phyloP scores from a whole-genome alignment of 2,329 filamentous ascomycete species.

The Knufia fluminis region DNA sequence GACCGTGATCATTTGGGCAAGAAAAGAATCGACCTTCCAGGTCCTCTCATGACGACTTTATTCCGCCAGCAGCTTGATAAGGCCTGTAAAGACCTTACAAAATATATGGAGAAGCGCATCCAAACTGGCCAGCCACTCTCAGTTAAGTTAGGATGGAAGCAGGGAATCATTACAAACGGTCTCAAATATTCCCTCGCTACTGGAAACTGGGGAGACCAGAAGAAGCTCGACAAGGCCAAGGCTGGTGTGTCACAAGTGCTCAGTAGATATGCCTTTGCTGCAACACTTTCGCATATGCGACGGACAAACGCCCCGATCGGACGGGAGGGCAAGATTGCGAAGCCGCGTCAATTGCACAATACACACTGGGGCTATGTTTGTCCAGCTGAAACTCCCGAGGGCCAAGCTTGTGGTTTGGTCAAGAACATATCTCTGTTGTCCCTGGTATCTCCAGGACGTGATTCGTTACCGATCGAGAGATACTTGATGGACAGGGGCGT shows the following conservation, averaged over 20 bases:
- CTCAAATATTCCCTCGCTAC: slow-evolving; percentile 95
- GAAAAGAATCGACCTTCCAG: slow-evolving; percentile 92
- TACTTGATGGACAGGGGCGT: slow-evolving; percentile 87
- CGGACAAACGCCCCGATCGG: slow-evolving; percentile 97
- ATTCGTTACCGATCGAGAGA: slow-evolving; percentile 79
- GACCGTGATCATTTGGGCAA: slow-evolving; percentile 99
- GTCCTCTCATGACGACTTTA: slow-evolving; percentile 87
- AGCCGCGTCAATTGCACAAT: slow-evolving; percentile 94
- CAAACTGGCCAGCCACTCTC: slow-evolving; percentile 86
- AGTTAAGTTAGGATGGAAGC: slow-evolving; percentile 81
- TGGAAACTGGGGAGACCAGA: slow-evolving; percentile 98
- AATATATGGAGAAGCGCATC: slow-evolving; percentile 84
- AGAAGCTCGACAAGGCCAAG: slow-evolving; percentile 90
- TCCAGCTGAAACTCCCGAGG: slow-evolving; percentile 94
- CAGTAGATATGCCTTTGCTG: slow-evolving; percentile 95
- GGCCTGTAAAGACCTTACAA: slow-evolving; percentile 81
- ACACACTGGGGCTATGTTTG: slow-evolving; percentile 98
- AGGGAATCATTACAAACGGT: slow-evolving; percentile 81
- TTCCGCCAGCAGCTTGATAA: slow-evolving; percentile 89
- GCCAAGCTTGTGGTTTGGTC: slow-evolving; percentile 93
- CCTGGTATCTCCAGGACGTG: slow-evolving; percentile 91
- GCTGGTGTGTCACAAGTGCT: slow-evolving; percentile 97
- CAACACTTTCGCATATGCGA: slow-evolving; percentile 90
- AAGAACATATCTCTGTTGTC: slow-evolving; percentile 98
- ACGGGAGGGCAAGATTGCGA: slow-evolving; percentile 94